These are phyloP conservation scores for Emmonsiellopsis sp. DNA, from an alignment of 2,329 filamentous ascomycete species.

Conservation along the genomic window DNA sequence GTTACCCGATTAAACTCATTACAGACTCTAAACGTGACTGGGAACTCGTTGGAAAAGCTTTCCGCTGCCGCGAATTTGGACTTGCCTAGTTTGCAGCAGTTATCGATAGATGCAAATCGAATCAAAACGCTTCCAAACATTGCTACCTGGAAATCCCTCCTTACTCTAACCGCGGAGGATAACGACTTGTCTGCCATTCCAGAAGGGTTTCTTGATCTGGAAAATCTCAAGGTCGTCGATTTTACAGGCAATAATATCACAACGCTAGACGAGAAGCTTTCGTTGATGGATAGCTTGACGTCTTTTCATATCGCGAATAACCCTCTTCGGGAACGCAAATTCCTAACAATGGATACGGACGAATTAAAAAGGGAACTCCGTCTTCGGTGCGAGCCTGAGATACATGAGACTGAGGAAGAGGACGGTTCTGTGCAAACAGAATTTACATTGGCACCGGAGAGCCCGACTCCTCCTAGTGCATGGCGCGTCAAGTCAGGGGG, in stretches of 20 bases:
- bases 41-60: constrained; percentile 58
- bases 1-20: constrained; percentile 54
- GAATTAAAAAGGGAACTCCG: constrained; percentile 69
- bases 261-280: constrained; percentile 65
- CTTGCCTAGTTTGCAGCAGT: constrained; percentile 62
- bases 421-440: constrained; percentile 32
- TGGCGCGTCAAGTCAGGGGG: constrained; percentile 32
- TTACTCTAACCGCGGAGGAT: constrained; percentile 68
- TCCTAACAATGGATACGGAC: constrained; percentile 68
- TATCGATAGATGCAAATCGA: constrained; percentile 75
- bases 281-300: constrained; percentile 66
- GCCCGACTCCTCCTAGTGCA: constrained; percentile 20
- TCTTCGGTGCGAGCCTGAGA: constrained; percentile 50
- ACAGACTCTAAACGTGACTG: constrained; percentile 67
- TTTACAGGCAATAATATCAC: constrained; percentile 79
- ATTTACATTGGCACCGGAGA: constrained; percentile 38
- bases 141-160: constrained; percentile 61
- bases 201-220: constrained; percentile 59
- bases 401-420: constrained; percentile 28
- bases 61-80: constrained; percentile 44
- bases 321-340: constrained; percentile 79
- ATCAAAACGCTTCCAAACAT: constrained; percentile 65
- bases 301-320: constrained; percentile 79
- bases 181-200: constrained; percentile 74
- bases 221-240: constrained; percentile 65